A percentile compares a stretch with the other conserved stretches of the same genome.
phyloP scores from a whole-genome alignment of 805 yeast genomes.

The Hemisphaericaspora nanyangensis region DNA sequence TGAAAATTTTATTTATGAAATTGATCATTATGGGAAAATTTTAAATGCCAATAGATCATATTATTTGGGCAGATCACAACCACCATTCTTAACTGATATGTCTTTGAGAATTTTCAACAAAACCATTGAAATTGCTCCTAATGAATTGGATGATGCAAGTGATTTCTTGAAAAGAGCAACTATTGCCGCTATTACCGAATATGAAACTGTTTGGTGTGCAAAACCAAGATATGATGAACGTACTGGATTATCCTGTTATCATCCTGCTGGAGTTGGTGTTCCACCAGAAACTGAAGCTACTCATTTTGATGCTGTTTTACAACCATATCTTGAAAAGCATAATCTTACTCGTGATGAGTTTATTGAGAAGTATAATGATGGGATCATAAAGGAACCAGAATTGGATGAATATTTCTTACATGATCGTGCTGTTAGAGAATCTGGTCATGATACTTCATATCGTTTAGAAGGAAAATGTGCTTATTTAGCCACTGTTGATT shows the following conservation, averaged over 20 bases:
- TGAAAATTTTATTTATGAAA: constrained; percentile 87
- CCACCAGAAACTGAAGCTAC: constrained; percentile 96
- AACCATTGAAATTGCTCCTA: constrained; percentile 45
- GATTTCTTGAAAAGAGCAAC: constrained; percentile 65
- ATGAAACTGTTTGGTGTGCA: constrained; percentile 73
- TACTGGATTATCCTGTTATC: constrained; percentile 84
- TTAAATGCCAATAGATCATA: constrained; percentile 92
- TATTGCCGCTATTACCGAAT: constrained; percentile 82
- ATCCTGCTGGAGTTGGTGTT: constrained; percentile 87
- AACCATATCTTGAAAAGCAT: constrained; percentile 66
- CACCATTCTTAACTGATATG: constrained; percentile 96
- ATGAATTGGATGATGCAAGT: constrained; percentile 35
- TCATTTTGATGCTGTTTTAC: constrained; percentile 72
- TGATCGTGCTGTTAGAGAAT: constrained; percentile 92
- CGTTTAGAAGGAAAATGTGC: constrained; percentile 90
- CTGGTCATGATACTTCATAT: constrained; percentile 94
- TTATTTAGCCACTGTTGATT: constrained; percentile 82
- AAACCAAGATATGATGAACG: constrained; percentile 67
- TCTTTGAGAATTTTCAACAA: constrained; percentile 63
- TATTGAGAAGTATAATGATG: constrained; percentile 58
- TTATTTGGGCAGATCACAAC: constrained; percentile 89
- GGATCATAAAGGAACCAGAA: constrained; percentile 66
- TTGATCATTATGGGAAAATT: constrained; percentile 85
- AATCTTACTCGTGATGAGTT: constrained; percentile 58
- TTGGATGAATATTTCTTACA: constrained; percentile 85